Base-by-base conservation (phyloP, 2,329 filamentous ascomycete species). In the Diaporthe batatas region DNA sequence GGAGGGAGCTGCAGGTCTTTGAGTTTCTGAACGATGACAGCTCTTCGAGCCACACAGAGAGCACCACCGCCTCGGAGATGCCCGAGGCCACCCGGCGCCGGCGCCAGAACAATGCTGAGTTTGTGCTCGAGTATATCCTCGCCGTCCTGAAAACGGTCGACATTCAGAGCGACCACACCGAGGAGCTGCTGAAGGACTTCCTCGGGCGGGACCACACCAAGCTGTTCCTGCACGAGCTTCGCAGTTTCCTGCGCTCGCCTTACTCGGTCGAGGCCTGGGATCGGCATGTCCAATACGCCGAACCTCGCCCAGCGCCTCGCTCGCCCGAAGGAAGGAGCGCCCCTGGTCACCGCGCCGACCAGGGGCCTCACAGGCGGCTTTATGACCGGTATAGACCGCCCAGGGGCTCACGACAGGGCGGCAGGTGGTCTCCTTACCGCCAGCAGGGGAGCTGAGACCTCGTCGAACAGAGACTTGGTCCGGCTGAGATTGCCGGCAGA, bases 1-100 rank as follows among this genome's bases (percentile, higher is more conserved):
- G 95, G 0, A 89, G 96, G 55, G 96, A 98, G 79, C 84, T 98
- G 4, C 91, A 91, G 70, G 94, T 97, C 23, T 98, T 98, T 77
- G 87, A 89, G 21, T 96, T 95, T 78, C 85, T 97, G 16, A 54
- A 65, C 29, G 73, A 67, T 21, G 70, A 85, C 83, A 2, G 73
- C 79, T 77, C 11, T 79, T 76, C 11, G 62, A 74, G 6, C 76
- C 77, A 73, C 71, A 23, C 57, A 54, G 59, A 58, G 32, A 65
- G 49, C 14, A n/a, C 23, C 14, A n/a, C 23, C 36, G 42, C 23
- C 25, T 14, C 57, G 47, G 51, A 68, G 49, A n/a, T 53, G 71
- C 58, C 68, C 77, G 79, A 47, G 73, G 42, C 79, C 79, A 47
- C 72, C 80, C 79, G 64, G n/a, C 68, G 47, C 1, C 53, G 59